Evolutionary conservation across 2,329 filamentous ascomycete genomes (phyloP), one percentile per base, ranked within the genome.

Genomic region (Penicillium sp.): DNA sequence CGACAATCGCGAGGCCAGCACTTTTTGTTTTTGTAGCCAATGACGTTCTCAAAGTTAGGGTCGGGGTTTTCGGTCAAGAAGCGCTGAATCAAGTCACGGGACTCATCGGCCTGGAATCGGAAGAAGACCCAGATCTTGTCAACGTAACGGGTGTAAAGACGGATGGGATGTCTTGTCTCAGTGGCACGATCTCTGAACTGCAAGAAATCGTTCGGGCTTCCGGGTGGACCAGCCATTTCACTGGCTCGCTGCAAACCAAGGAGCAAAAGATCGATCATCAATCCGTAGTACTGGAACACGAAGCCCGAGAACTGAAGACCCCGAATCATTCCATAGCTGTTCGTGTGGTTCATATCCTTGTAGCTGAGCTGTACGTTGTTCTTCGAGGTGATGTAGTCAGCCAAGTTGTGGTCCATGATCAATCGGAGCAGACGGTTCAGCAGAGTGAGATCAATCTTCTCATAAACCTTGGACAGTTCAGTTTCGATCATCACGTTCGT

Each of bases 301-400:
- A 99, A 99, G 0, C 91, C 94, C 1, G 94, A 97, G 76, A 99
- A 99, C 63, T 99, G 95, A 14, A 99, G 82, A 64, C 95, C 94
- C 67, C 94, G 91, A 67, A 99, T 97, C 88, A 99, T 89, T 64
- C 94, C 94, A 70, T 97, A 99, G 70, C 91, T 95, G 76, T 99
- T 99, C 70, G 95, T 94, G 69, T 99, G 94, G 70, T 97, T 97
- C 94, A 99, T 99, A 67, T 99, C 94, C 79, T 99, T 99, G 81
- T 99, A 99, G 59, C 95, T 97, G 59, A 99, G 83, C 72, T 97
- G 93, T 11, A 99, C 94, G 69, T 99, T 99, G 80, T 99, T 99
- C 84, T 99, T 99, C 35, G 93, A 91, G 1, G 93, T 97, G 69
- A 99, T 99, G 76, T 99, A 99, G 73, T 99, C 95, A 5, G 94